Evolutionary conservation across 768 basidiomycete species (phyloP).

Genomic region (Amylocystis lapponica): DNA sequence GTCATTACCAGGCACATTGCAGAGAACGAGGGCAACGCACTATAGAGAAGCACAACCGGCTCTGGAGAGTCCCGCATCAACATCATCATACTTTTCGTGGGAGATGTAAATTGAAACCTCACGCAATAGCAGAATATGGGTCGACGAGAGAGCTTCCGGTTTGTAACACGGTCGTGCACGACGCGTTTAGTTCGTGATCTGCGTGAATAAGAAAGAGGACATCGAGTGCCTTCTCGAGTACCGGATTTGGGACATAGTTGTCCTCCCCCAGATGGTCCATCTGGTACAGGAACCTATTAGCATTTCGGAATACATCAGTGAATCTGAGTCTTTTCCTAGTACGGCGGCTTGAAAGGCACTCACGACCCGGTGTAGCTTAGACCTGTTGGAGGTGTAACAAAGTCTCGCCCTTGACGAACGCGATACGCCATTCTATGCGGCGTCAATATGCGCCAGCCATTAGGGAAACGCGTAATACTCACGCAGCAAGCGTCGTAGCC

Average conservation of each 20-base stretch:
- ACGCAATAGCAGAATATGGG: conserved; percentile 84
- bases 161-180: conserved; percentile 80
- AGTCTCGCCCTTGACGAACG: conserved; percentile 83
- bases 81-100: background rate
- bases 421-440: conserved; percentile 80
- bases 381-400: conserved; percentile 78
- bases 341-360: conserved; percentile 19
- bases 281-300: conserved; percentile 75
- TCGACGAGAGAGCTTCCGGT: conserved; percentile 87
- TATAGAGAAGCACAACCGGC: conserved; percentile 87
- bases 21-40: conserved; percentile 41
- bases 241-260: conserved; percentile 74
- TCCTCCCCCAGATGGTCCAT: conserved; percentile 77
- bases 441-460: no score
- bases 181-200: conserved; percentile 88
- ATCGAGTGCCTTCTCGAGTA: conserved; percentile 84
- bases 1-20: background rate
- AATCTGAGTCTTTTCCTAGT: background rate
- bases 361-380: conserved; percentile 82
- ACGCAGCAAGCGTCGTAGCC: conserved; percentile 84
- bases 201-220: conserved; percentile 84
- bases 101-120: conserved; percentile 5
- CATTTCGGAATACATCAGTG: background rate
- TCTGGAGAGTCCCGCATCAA: conserved; percentile 27
- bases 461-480: conserved; percentile 22